These are phyloP conservation scores for Ophiostoma montium DNA, from an alignment of 2,329 filamentous ascomycete species.

Conservation along the genomic window DNA sequence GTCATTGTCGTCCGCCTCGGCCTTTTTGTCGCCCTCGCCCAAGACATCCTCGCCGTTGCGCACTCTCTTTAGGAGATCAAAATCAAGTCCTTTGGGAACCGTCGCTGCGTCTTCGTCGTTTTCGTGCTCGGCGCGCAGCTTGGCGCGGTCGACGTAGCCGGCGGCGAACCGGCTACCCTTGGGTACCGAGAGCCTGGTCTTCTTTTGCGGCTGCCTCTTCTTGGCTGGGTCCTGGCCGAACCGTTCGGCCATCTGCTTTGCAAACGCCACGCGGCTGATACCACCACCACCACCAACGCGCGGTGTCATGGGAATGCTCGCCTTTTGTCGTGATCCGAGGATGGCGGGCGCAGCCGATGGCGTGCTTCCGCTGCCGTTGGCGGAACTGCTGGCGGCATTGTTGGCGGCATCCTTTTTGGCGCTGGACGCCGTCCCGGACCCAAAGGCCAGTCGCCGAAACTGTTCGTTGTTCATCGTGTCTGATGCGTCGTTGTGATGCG, in stretches of 20 bases:
- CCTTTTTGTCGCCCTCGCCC: constrained; percentile 23
- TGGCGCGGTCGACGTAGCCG: constrained; percentile 75
- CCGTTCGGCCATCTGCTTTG: constrained; percentile 68
- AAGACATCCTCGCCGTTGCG: constrained; percentile 55
- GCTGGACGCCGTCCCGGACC: constrained; percentile 14
- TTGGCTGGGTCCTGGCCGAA: constrained; percentile 33
- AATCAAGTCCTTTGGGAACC: constrained; percentile 72
- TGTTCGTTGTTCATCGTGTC: constrained; percentile 80
- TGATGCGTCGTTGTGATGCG: neutral
- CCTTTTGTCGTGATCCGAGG: constrained; percentile 63
- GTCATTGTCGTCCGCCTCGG: constrained; percentile 28
- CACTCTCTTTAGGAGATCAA: constrained; percentile 59
- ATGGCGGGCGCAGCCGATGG: constrained; percentile 24
- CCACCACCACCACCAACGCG: constrained; percentile 51
- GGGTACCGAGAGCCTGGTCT: constrained; percentile 63
- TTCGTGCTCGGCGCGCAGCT: constrained; percentile 30
- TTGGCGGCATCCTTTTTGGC: constrained; percentile 15
- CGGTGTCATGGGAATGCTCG: constrained; percentile 91
- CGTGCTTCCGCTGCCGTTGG: constrained; percentile 15
- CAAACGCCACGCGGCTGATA: constrained; percentile 52
- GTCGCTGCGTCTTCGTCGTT: constrained; percentile 36
- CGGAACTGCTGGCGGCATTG: neutral
- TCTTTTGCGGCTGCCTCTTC: constrained; percentile 40
- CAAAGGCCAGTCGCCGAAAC: constrained; percentile 66
- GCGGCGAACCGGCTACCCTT: constrained; percentile 67